phyloP scores from a whole-genome alignment of 768 basidiomycete genomes.

The Mycena rosella region DNA sequence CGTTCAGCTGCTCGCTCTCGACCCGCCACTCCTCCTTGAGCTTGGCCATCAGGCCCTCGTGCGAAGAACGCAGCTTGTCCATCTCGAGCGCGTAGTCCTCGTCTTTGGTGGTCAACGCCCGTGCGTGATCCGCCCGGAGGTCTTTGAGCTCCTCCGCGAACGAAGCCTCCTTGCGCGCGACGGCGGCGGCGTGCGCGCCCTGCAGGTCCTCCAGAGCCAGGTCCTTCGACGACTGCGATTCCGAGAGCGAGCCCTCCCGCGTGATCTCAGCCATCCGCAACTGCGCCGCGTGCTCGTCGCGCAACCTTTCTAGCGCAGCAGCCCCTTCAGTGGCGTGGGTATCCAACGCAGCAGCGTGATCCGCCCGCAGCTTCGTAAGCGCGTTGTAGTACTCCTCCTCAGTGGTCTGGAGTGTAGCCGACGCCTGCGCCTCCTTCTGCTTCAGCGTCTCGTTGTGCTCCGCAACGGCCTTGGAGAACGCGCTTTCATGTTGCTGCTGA shows the following conservation, averaged over 20 bases:
- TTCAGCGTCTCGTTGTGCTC: constrained; percentile 71
- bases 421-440: constrained; percentile 71
- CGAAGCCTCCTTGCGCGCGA: constrained; percentile 74
- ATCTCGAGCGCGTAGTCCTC: constrained; percentile 72
- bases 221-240: constrained; percentile 77
- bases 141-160: constrained; percentile 75
- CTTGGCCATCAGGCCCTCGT: constrained; percentile 64
- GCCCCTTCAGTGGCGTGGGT: constrained; percentile 71
- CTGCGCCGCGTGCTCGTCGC: constrained; percentile 81
- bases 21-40: constrained; percentile 66
- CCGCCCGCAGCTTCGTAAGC: constrained; percentile 78
- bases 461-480: constrained; percentile 58
- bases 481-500: constrained; percentile 66
- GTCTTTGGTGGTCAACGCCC: constrained; percentile 65
- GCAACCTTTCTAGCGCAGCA: constrained; percentile 75
- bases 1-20: constrained; percentile 63
- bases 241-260: constrained; percentile 78
- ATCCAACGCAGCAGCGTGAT: constrained; percentile 76
- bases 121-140: constrained; percentile 73
- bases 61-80: constrained; percentile 72
- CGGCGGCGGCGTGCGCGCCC: constrained; percentile 77
- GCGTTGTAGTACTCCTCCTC: constrained; percentile 89
- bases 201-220: constrained; percentile 74
- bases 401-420: constrained; percentile 70
- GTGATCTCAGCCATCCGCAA: constrained; percentile 82